Evolutionary conservation across 768 basidiomycete genomes (phyloP).

Genomic region (Coprinopsis strossmayeri): DNA sequence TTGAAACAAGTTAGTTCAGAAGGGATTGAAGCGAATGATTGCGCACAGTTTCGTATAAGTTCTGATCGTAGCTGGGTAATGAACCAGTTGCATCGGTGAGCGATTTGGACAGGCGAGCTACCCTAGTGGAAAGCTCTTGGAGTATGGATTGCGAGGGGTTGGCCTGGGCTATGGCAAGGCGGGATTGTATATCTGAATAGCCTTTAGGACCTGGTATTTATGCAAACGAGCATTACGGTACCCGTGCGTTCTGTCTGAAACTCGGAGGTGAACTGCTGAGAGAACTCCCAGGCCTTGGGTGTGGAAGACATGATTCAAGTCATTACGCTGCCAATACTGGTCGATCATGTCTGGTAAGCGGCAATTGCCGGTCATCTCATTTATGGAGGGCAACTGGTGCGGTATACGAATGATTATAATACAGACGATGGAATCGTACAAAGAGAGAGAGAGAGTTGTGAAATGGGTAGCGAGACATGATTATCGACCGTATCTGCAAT

Average conservation of each 20-base stretch:
- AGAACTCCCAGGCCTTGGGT: conserved; percentile 37
- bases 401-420: neutral
- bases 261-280: conserved; percentile 40
- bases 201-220: conserved; percentile 8
- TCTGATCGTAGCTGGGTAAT: conserved; percentile 69
- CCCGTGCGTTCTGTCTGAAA: conserved; percentile 48
- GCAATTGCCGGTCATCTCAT: no score
- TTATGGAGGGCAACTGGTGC: no score
- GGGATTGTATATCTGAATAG: conserved; percentile 41
- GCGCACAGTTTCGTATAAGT: conserved; percentile 62
- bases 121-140: conserved; percentile 38
- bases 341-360: no score
- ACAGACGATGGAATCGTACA: conserved; percentile 1
- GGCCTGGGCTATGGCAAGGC: conserved; percentile 33
- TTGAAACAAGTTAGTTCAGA: conserved; percentile 31
- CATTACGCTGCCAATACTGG: neutral
- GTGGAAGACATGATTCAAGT: conserved; percentile 19
- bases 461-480: neutral
- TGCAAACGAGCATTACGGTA: conserved; percentile 26
- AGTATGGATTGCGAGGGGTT: conserved; percentile 29
- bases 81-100: conserved; percentile 58
- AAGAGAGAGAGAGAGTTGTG: neutral
- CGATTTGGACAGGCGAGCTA: conserved; percentile 54
- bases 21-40: neutral
- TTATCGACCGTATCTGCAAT: conserved; percentile 36